These are phyloP conservation scores for Clausena lansium DNA, from an alignment of 345 rosid genomes.

Conservation along the genomic window DNA sequence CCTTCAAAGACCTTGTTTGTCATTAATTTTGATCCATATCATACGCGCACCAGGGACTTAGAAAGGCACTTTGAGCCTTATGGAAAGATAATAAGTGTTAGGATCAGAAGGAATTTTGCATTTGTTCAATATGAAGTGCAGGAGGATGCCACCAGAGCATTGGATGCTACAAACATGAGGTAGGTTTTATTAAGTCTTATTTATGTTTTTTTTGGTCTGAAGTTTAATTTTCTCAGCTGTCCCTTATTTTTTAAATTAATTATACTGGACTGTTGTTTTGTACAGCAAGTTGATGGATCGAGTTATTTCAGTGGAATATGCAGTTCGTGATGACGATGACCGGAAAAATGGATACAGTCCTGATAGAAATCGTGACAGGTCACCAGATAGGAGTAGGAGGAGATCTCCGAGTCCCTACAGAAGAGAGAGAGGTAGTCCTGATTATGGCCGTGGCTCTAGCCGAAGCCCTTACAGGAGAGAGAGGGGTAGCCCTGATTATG, in stretches of 20 bases:
- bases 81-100: constrained; percentile 85
- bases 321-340: constrained; percentile 86
- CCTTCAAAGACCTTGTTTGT: constrained; percentile 96
- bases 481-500: constrained; percentile 79
- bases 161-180: constrained; percentile 85
- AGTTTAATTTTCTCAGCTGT: not conserved
- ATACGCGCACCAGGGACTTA: constrained; percentile 81
- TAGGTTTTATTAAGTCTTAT: constrained; percentile 20
- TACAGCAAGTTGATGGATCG: constrained; percentile 88
- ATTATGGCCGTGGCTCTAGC: constrained; percentile 82
- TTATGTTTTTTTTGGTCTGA: not conserved
- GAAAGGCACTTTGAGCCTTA: constrained; percentile 93
- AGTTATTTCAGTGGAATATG: constrained; percentile 93
- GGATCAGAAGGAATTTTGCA: constrained; percentile 95
- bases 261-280: not conserved
- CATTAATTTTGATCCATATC: constrained; percentile 84
- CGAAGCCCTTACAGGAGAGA: constrained; percentile 55
- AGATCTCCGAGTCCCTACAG: constrained; percentile 80
- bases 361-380: constrained; percentile 70
- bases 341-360: constrained; percentile 65
- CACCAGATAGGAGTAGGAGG: constrained; percentile 71
- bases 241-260: not conserved
- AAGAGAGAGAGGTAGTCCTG: constrained; percentile 90
- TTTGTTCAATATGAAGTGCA: constrained; percentile 85
- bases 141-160: constrained; percentile 86